These are phyloP conservation scores for Yamadazyma oceani DNA, from an alignment of 1,139 yeast species.

Conservation along the genomic window DNA sequence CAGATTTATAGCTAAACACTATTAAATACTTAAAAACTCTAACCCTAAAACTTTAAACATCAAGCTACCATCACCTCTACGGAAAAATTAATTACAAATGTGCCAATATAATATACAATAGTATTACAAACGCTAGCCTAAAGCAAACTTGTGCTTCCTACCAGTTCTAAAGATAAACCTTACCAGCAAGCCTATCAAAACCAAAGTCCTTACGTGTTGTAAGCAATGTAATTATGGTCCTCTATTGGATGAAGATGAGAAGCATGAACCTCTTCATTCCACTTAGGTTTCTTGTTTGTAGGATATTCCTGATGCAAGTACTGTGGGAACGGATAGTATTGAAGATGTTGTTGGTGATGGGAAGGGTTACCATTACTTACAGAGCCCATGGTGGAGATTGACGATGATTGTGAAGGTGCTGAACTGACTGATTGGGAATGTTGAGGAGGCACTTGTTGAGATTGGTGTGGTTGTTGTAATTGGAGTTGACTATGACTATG, in stretches of 20 bases:
- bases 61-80: too few relatives aligned
- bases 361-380: not conserved
- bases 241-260: constrained; percentile 11
- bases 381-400: constrained; percentile 3
- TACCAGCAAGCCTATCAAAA: too few relatives aligned
- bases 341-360: constrained; percentile 5
- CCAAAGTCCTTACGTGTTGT: constrained; percentile 8
- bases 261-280: constrained; percentile 8
- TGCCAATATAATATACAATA: too few relatives aligned
- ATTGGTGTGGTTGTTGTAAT: constrained; percentile 3
- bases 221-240: constrained; percentile 11
- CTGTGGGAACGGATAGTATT: constrained; percentile 15
- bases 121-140: too few relatives aligned
- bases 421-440: not conserved
- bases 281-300: constrained; percentile 7
- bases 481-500: constrained; percentile 1
- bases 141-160: too few relatives aligned
- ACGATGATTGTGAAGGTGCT: not conserved
- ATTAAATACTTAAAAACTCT: too few relatives aligned
- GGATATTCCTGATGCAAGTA: constrained; percentile 9
- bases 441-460: not conserved
- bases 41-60: too few relatives aligned
- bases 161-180: too few relatives aligned
- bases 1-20: too few relatives aligned
- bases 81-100: too few relatives aligned